Evolutionary conservation across 345 rosid species (phyloP), one percentile per base, ranked within the genome.

Genomic region (Boechera retrofracta): DNA sequence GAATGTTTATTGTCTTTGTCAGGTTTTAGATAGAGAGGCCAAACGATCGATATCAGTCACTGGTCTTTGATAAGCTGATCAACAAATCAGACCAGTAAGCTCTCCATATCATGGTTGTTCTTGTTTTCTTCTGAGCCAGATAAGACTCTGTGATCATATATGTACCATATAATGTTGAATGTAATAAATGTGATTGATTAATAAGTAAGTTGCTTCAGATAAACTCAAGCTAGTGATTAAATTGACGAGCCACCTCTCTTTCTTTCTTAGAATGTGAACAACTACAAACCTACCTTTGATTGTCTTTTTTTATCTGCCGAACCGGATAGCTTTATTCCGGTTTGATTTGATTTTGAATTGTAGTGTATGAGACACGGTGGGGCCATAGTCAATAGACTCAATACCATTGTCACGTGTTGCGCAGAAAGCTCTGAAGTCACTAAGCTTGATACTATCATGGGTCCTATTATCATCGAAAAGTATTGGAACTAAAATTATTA

Each of bases 211-310:
- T 38, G 77, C 81, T 77, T 71, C 61, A 57, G 36, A 57, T 4
- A 72, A 77, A 77, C 80, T n/a, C 76, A 71, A 77, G 45, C 59
- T 71, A 55, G 42, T 41, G 69, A 69, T 52, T 62, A 55, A 71
- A 70, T 77, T 71, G 76, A 77, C 76, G 58, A 64, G 54, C 53
- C 67, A 77, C 53, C 76, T 55, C 53, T 64, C 33, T 62, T 24
- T 3, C 16, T 26, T 47, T 16, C 16, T 13, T 55, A 24, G 52
- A 45, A 54, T 77, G 64, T 70, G 76, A 77, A 24, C 75, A 61
- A 60, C 69, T 6, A 16, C 68, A 42, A 24, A 64, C 77, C 77
- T 12, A 64, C 77, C 62, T 71, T 58, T 7, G 81, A 77, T 71
- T 77, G 76, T 77, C 13, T 2, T 64, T 28, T 77, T 11, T 71